Base-by-base conservation (phyloP, 768 basidiomycete species). In the Boletus subcaerulescens region DNA sequence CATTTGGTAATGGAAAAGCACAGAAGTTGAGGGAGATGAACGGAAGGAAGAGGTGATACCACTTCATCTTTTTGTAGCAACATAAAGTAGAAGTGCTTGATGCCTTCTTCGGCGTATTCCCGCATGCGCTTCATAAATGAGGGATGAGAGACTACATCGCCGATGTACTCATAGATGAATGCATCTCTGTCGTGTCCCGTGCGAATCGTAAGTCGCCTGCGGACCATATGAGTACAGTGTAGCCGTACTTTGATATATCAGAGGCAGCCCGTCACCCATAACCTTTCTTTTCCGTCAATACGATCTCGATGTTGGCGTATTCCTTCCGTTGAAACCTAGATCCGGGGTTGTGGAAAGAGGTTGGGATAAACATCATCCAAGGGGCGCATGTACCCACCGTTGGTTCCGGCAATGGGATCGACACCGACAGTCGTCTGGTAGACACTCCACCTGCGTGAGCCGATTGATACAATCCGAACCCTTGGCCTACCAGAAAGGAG, bases 361-460 rank as follows among this genome's bases (percentile, higher is more conserved):
- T 48, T 43, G 55, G 11, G 82, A 75, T n/a, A 94, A 73, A 73
- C n/a, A 44, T 45, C 24, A 36, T 31, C 24, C 53, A 26, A 38
- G 48, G 32, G 15, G 35, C 17, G n/a, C 24, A 20, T 36, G 46
- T 31, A 66, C 60, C 64, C 65, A 95, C 96, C 96, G 83, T 74
- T 98, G 96, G 68, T 99, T 99, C 68, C 85, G 87, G 70, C 97
- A 99, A 62, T 87, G 78, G 9, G 74, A 65, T 43, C 83, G 77
- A 75, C 91, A 93, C 38, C 88, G 83, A 75, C 97, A 99, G 61
- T 98, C 94, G 38, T 81, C 87, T 14, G 83, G 75, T n/a, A 95
- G 73, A 73, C 97, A 98, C 73, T 99, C 97, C 13, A 98, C 93
- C 72, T 96, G 95, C 26, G 95, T 95, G 57, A 98, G 82, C 53